A percentile compares a stretch with the other conserved stretches of the same genome.
phyloP scores from a whole-genome alignment of 345 rosid genomes.

The Angophora floribunda region DNA sequence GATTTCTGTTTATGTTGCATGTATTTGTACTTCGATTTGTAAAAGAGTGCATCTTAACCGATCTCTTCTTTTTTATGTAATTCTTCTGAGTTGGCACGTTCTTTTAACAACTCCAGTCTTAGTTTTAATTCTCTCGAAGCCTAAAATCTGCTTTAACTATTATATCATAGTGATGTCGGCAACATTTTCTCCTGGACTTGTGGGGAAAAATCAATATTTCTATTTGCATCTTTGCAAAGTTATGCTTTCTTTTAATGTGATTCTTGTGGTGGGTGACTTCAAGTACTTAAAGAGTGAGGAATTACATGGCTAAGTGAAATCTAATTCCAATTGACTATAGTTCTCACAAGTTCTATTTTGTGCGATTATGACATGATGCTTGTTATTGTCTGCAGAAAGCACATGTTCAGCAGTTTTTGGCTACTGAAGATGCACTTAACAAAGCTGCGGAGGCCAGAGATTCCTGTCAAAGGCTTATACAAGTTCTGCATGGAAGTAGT shows the following conservation, averaged over 20 bases:
- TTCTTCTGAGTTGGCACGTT: neutral
- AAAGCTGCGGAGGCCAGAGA: constrained; percentile 87
- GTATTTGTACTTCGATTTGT: neutral
- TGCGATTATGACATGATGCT: constrained; percentile 2
- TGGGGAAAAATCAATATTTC: neutral
- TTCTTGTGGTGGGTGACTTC: neutral
- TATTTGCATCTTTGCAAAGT: neutral
- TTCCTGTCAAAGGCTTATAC: constrained; percentile 55
- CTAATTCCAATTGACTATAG: neutral
- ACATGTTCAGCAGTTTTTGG: constrained; percentile 92
- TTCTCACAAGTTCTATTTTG: neutral
- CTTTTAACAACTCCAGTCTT: neutral
- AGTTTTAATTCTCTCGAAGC: neutral
- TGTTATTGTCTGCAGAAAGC: constrained; percentile 51
- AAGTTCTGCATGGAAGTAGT: constrained; percentile 62
- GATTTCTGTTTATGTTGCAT: neutral
- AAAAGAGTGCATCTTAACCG: neutral
- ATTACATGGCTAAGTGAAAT: neutral
- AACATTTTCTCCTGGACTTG: neutral
- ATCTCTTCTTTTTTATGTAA: neutral
- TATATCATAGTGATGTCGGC: neutral
- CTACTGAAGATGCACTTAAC: constrained; percentile 87
- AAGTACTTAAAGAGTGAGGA: neutral
- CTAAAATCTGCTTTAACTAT: neutral
- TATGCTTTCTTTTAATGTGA: neutral